Conservation (phyloP, 306 rosid species). For the Malus orientalis region DNA sequence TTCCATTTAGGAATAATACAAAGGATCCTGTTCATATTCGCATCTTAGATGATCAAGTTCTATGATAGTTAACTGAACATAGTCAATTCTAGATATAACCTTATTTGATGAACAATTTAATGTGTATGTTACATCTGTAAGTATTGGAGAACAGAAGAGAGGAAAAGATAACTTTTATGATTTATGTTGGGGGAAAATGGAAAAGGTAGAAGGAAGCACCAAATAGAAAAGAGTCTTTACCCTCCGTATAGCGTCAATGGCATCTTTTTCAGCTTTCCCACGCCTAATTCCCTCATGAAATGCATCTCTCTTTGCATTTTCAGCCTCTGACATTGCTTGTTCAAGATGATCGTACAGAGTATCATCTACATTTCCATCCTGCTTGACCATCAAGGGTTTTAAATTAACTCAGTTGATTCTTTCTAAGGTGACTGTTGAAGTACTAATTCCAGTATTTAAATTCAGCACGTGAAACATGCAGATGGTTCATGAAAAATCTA, state of each 20-base stretch:
- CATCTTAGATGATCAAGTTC: background rate
- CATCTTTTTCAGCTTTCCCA: conserved; percentile 67
- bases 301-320: conserved; percentile 46
- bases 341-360: conserved; percentile 53
- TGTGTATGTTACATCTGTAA: background rate
- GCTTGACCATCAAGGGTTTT: conserved; percentile 20
- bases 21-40: background rate
- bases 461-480: background rate
- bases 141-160: background rate
- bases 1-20: background rate
- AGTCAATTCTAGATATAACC: background rate
- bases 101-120: background rate
- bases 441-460: background rate
- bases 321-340: conserved; percentile 58
- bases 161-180: background rate
- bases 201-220: background rate
- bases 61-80: background rate
- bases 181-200: background rate
- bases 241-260: conserved; percentile 50
- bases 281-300: conserved; percentile 50
- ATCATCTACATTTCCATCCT: conserved; percentile 59
- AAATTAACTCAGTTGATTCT: background rate
- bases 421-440: background rate
- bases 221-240: conserved; percentile 26
- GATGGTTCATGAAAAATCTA: background rate